Evolutionary conservation across 2,329 filamentous ascomycete genomes (phyloP).

Genomic region (Bipolaris bicolor): DNA sequence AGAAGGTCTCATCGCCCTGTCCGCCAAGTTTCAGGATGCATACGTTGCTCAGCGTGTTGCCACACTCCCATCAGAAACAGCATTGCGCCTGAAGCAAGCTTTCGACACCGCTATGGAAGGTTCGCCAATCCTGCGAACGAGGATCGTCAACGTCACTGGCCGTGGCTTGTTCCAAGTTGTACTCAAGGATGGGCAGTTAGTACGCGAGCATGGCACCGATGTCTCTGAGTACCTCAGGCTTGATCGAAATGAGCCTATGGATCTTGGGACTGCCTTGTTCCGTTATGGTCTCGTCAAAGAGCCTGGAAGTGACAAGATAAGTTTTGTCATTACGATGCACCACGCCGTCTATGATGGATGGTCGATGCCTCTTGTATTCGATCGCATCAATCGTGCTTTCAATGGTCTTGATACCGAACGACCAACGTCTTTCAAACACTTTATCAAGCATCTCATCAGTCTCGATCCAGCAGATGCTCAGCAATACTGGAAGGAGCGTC

Average conservation of each 20-base stretch:
- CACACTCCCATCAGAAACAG: slow-evolving; percentile 39
- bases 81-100: slow-evolving; percentile 42
- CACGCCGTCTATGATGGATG: slow-evolving; percentile 61
- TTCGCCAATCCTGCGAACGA: slow-evolving; percentile 49
- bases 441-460: slow-evolving; percentile 56
- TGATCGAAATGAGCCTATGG: slow-evolving; percentile 46
- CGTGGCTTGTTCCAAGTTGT: slow-evolving; percentile 50
- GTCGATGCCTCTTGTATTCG: slow-evolving; percentile 48
- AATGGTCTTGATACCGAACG: slow-evolving; percentile 32
- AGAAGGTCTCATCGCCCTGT: slow-evolving; percentile 51
- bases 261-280: slow-evolving; percentile 49
- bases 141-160: slow-evolving; percentile 46
- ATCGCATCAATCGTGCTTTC: slow-evolving; percentile 43
- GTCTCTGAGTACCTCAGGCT: slow-evolving; percentile 43
- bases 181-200: slow-evolving; percentile 38
- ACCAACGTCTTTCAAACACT: slow-evolving; percentile 53
- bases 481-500: slow-evolving; percentile 56
- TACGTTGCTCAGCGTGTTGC: slow-evolving; percentile 50
- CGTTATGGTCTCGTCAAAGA: slow-evolving; percentile 47
- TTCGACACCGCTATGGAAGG: slow-evolving; percentile 45
- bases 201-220: slow-evolving; percentile 37
- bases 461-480: slow-evolving; percentile 51
- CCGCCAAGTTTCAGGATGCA: slow-evolving; percentile 44
- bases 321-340: slow-evolving; percentile 59
- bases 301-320: slow-evolving; percentile 29